These are phyloP conservation scores for Paulownia fortunei DNA, from an alignment of 257 asterid genomes.

Conservation along the genomic window DNA sequence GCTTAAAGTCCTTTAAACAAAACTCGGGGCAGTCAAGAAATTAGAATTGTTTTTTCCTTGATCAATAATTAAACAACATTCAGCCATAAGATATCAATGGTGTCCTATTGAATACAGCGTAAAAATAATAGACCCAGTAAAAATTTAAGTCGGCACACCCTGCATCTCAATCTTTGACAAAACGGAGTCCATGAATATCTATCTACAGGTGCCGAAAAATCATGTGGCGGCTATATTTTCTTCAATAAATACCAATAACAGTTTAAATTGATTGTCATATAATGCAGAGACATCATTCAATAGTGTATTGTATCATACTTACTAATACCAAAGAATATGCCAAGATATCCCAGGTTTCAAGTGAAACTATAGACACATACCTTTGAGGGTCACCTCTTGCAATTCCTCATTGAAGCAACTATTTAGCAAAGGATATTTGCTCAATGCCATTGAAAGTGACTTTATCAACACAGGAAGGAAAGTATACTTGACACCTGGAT, in stretches of 20 bases:
- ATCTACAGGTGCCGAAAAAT: no score
- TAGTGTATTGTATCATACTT: not conserved
- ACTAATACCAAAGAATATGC: not conserved
- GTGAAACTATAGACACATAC: conserved; percentile 35
- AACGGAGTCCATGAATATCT: no score
- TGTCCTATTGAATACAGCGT: not conserved
- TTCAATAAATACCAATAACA: no score
- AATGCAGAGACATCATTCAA: not conserved
- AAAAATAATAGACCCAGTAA: no score
- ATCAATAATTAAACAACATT: not conserved
- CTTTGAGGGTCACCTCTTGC: conserved; percentile 84
- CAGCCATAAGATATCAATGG: not conserved
- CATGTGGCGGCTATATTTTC: no score
- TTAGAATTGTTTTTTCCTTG: not conserved
- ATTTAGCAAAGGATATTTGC: conserved; percentile 77
- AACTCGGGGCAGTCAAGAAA: not conserved
- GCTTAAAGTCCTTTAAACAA: not conserved
- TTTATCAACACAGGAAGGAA: conserved; percentile 84
- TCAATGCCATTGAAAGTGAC: conserved; percentile 84
- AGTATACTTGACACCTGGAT: conserved; percentile 75
- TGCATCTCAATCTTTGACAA: no score
- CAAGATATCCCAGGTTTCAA: not conserved
- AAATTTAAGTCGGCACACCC: no score
- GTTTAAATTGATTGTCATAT: no score
- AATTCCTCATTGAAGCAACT: conserved; percentile 79